Evolutionary conservation across 1,284 basidiomycete species (phyloP), one percentile per base, ranked within the genome.

Genomic region (Ustilago bromivora): DNA sequence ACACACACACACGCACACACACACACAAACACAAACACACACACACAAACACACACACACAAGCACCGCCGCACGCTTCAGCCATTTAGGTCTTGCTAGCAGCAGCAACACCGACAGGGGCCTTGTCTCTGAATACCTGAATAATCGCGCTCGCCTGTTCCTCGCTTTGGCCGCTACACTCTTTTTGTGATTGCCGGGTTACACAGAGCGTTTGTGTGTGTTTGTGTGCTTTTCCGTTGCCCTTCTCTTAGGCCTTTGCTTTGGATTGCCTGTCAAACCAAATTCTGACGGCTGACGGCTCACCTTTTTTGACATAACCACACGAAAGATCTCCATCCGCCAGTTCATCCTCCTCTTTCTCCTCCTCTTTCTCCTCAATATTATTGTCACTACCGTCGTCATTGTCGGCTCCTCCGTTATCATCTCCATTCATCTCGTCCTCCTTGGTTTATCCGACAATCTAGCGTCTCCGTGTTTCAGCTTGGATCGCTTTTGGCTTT

Each of bases 261-360:
- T 51, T 51, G 49, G 49, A 23, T 51, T 51, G 49, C 49, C 49
- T 51, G 49, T 51, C 49, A 51, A 1, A 31, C 49, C 49, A 51
- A 51, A 46, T 31, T 51, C 49, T 51, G 49, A 51, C 49, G 49
- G 49, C 28, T 51, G 23, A 46, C 43, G 23, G 38, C 38, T 40
- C 4, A 17, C 38, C 2, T 17, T 17, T 11, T 13, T 51, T 51
- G 28, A 12, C 11, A 32, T 28, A 51, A 15, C 28, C 28, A 51
- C 49, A 32, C 10, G 19, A 34, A 28, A 54, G 5, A 54, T 19
- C 52, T 54, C 52, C 52, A 54, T 54, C 52, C 52, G 34, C n/a
- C 36, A 15, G 9, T 54, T 34, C 28, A 31, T 17, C 49, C 15
- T 31, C 49, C 1, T 52, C 49, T 13, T 52, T n/a, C 8, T 52